phyloP scores from a whole-genome alignment of 306 rosid species.

The Prinsepia uniflora region DNA sequence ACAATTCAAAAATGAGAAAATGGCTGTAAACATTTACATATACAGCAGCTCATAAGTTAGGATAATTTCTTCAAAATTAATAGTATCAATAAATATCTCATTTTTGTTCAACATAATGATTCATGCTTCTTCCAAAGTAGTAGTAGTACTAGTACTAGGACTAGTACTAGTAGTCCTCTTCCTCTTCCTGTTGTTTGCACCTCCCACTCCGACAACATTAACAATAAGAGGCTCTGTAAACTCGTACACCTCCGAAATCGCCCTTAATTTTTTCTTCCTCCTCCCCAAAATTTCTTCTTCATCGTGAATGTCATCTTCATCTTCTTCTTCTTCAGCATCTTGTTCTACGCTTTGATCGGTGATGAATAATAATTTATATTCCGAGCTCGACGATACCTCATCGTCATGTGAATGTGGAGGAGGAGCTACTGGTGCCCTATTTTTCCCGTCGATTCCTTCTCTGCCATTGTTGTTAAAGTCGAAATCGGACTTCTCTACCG shows the following conservation, averaged over 20 bases:
- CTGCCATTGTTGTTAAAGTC: neutral
- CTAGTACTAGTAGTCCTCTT: neutral
- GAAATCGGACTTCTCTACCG: neutral
- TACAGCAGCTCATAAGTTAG: neutral
- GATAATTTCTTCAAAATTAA: too few relatives aligned
- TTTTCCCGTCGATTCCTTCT: neutral
- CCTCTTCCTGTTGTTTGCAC: neutral
- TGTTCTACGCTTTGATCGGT: too few relatives aligned
- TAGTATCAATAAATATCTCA: too few relatives aligned
- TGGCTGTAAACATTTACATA: too few relatives aligned
- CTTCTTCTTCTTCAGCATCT: neutral
- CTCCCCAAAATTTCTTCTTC: neutral
- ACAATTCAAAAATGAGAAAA: too few relatives aligned
- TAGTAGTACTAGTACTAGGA: too few relatives aligned
- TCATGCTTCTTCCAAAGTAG: neutral
- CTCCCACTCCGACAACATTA: too few relatives aligned
- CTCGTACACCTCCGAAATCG: conserved; percentile 21
- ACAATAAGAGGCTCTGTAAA: conserved; percentile 23
- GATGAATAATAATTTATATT: too few relatives aligned
- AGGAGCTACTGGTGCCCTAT: neutral
- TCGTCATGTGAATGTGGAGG: neutral
- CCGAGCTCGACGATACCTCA: neutral
- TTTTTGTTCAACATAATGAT: neutral
- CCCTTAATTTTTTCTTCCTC: conserved; percentile 5
- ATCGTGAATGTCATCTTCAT: conserved; percentile 15